Evolutionary conservation across 495 filamentous ascomycete genomes (phyloP), one percentile per base, ranked within the genome.

Genomic region (Neurospora sp.): DNA sequence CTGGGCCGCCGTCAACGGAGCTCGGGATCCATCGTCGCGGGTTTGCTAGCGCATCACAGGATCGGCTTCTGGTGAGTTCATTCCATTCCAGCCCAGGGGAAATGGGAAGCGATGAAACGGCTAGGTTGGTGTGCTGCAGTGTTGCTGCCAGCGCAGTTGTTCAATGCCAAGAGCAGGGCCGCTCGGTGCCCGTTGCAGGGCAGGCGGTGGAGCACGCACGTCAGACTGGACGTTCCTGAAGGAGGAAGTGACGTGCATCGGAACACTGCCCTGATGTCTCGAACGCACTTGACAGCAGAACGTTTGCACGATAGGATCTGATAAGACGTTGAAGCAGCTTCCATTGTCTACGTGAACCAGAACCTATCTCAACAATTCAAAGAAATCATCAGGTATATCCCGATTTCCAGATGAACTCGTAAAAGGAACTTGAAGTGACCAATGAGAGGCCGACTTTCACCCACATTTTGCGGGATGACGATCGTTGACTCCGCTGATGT

Each of bases 401-500:
- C 4, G n/a, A 27, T 23, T 27, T 20, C 35, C 35, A 35, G 35
- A 35, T 35, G 35, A 35, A 35, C 35, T 35, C 35, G 35, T 35
- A 70, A 42, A 46, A 27, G 20, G 20, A 46, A 70, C 35, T 7
- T 18, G 2, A 23, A 2, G 46, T 35, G 69, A 14, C 77, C 73
- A 77, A 79, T 79, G 70, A 71, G 72, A 72, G 23, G 40, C 70
- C n/a, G 41, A 20, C 6, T 38, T 48, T 69, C 70, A 16, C 66
- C 46, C 78, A 78, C 78, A 79, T 71, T 74, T 62, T 20, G 31
- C 44, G 71, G 73, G 75, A 77, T 79, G 78, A 79, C 75, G 73
- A 76, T 77, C 44, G 76, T 81, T 79, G 75, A 77, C 74, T 72
- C 71, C 72, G 73, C 73, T 18, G 54, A 35, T 66, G 23, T 31